phyloP scores from a whole-genome alignment of 306 rosid genomes.

The Erythrophleum fordii region DNA sequence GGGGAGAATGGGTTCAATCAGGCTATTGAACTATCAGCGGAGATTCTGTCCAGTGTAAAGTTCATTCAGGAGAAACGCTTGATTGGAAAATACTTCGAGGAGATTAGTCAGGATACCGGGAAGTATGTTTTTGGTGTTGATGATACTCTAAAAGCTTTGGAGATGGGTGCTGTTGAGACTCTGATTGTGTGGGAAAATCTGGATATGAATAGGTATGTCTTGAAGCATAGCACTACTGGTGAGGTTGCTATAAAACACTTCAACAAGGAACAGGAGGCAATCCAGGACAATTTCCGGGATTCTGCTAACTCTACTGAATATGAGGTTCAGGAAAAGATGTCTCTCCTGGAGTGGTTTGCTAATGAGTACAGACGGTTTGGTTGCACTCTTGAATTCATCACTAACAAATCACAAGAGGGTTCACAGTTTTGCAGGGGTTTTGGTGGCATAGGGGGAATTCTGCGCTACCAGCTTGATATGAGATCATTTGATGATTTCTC shows the following conservation, averaged over 20 bases:
- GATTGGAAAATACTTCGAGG: conserved; percentile 93
- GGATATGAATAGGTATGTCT: conserved; percentile 71
- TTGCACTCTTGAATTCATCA: conserved; percentile 85
- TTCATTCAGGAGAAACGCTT: conserved; percentile 88
- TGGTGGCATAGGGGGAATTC: conserved; percentile 92
- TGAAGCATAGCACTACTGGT: conserved; percentile 59
- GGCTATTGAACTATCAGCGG: conserved; percentile 15
- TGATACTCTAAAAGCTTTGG: conserved; percentile 82
- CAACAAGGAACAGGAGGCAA: conserved; percentile 80
- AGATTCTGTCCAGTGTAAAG: conserved; percentile 84
- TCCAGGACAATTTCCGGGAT: conserved; percentile 74
- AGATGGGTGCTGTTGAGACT: conserved; percentile 90
- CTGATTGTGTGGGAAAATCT: conserved; percentile 95
- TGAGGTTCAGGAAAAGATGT: conserved; percentile 83
- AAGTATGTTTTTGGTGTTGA: conserved; percentile 94
- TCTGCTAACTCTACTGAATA: conserved; percentile 49
- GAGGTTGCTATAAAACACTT: conserved; percentile 70
- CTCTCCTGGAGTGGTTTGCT: conserved; percentile 94
- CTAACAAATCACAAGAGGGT: conserved; percentile 94
- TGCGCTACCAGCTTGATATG: conserved; percentile 95
- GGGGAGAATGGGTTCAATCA: conserved; percentile 24
- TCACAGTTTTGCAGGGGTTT: conserved; percentile 95
- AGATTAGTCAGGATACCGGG: conserved; percentile 94
- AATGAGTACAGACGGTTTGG: conserved; percentile 82
- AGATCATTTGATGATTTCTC: conserved; percentile 83